phyloP scores from a whole-genome alignment of 495 filamentous ascomycete species.

The Bathelium albidoporum region DNA sequence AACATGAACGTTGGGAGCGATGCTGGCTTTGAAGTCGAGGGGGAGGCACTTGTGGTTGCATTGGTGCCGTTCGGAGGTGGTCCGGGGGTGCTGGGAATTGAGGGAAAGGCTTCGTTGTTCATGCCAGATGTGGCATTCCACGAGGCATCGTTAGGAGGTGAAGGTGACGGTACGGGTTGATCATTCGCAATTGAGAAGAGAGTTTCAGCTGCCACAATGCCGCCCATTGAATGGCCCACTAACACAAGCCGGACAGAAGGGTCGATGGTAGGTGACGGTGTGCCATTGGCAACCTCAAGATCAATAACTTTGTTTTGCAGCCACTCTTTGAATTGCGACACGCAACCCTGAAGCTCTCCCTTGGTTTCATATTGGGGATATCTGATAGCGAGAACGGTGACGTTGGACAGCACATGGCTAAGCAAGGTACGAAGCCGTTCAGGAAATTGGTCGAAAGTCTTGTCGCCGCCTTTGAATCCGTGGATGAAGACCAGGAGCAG shows the following conservation, averaged over 20 bases:
- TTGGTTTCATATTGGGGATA: slow-evolving; percentile 92
- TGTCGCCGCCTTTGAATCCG: slow-evolving; percentile 91
- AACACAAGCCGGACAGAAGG: slow-evolving; percentile 78
- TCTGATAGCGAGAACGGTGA: slow-evolving; percentile 57
- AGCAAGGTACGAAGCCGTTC: slow-evolving; percentile 62
- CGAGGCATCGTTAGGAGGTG: slow-evolving; percentile 18
- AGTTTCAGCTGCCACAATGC: slow-evolving; percentile 87
- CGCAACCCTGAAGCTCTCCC: slow-evolving; percentile 74
- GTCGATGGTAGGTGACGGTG: slow-evolving; percentile 77
- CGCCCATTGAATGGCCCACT: slow-evolving; percentile 92
- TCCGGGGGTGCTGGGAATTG: neutral
- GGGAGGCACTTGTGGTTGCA: neutral
- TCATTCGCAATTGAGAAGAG: slow-evolving; percentile 60
- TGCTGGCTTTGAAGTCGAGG: slow-evolving; percentile 8
- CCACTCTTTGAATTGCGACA: slow-evolving; percentile 79
- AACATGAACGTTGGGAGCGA: slow-evolving; percentile 43
- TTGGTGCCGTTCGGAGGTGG: neutral
- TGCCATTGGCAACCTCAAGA: slow-evolving; percentile 74
- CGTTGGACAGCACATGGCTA: slow-evolving; percentile 58
- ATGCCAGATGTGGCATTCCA: slow-evolving; percentile 7
- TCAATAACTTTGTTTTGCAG: slow-evolving; percentile 88
- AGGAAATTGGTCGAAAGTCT: slow-evolving; percentile 75
- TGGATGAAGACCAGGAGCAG: slow-evolving; percentile 89
- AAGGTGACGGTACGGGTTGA: slow-evolving; percentile 44
- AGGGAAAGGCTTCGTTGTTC: neutral